phyloP scores from a whole-genome alignment of 1,139 yeast genomes.

The Pichia sp. region DNA sequence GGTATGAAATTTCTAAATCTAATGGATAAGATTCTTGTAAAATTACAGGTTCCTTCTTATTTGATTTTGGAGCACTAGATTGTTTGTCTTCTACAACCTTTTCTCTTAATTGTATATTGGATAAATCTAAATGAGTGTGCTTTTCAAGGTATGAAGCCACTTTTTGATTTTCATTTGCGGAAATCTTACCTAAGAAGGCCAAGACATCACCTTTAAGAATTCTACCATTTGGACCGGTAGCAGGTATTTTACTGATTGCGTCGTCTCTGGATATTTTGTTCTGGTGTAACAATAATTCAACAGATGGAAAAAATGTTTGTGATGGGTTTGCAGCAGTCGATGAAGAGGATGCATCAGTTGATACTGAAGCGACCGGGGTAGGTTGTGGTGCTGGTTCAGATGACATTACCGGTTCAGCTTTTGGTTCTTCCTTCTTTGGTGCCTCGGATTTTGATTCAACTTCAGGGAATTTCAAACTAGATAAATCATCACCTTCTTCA shows the following conservation, averaged over 20 bases:
- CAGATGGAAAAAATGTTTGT: constrained; percentile 77
- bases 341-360: constrained; percentile 16
- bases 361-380: constrained; percentile 16
- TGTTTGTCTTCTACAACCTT: constrained; percentile 24
- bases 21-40: constrained; percentile 7
- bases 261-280: constrained; percentile 58
- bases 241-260: constrained; percentile 63
- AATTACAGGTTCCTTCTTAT: constrained; percentile 11
- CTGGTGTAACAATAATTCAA: constrained; percentile 52
- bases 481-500: constrained; percentile 78
- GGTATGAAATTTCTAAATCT: constrained; percentile 6
- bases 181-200: constrained; percentile 69
- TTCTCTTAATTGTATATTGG: constrained; percentile 48
- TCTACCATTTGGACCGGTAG: constrained; percentile 87
- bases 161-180: constrained; percentile 41
- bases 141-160: constrained; percentile 51
- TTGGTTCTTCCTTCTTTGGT: constrained; percentile 15
- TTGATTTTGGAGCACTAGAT: constrained; percentile 7
- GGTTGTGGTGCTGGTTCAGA: constrained; percentile 7
- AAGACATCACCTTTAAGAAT: constrained; percentile 85
- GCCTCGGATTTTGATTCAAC: constrained; percentile 10
- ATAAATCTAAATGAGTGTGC: constrained; percentile 64
- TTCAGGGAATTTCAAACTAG: constrained; percentile 51
- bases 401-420: constrained; percentile 21
- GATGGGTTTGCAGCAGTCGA: constrained; percentile 41